phyloP scores from a whole-genome alignment of 2,329 filamentous ascomycete species.

The Taxawa tesnikishii region DNA sequence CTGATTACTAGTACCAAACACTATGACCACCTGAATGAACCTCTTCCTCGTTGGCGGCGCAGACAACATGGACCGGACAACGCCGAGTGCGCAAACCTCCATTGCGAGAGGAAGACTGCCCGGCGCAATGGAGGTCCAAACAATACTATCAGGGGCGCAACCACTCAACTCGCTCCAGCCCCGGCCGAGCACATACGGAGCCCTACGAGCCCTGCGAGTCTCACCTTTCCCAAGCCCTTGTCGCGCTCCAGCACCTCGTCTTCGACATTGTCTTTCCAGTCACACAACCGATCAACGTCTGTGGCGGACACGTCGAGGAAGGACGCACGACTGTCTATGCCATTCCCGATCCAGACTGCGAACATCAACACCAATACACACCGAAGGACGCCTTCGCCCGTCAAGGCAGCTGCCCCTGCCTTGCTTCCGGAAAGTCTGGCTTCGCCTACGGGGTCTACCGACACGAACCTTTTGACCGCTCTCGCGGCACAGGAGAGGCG shows the following conservation, averaged over 20 bases:
- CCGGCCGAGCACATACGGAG: background rate
- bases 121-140: background rate
- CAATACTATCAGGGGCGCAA: background rate
- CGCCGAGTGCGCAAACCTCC: too few species aligned
- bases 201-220: background rate
- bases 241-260: background rate
- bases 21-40: too few species aligned
- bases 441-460: slow-evolving; percentile 17
- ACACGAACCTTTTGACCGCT: slow-evolving; percentile 61
- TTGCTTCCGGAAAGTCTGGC: slow-evolving; percentile 36
- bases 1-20: too few species aligned
- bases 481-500: slow-evolving; percentile 85
- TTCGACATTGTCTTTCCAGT: background rate
- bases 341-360: slow-evolving; percentile 33
- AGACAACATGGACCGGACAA: too few species aligned
- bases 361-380: slow-evolving; percentile 16
- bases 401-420: slow-evolving; percentile 13
- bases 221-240: too few species aligned
- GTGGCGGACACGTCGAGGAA: slow-evolving; percentile 1
- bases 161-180: background rate
- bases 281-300: background rate
- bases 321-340: slow-evolving; percentile 33
- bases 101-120: background rate
- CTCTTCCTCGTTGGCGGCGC: too few species aligned
- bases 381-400: slow-evolving; percentile 21